Base-by-base conservation (phyloP, 116 monocot genomes). In the Papilionanthe hybrid region DNA sequence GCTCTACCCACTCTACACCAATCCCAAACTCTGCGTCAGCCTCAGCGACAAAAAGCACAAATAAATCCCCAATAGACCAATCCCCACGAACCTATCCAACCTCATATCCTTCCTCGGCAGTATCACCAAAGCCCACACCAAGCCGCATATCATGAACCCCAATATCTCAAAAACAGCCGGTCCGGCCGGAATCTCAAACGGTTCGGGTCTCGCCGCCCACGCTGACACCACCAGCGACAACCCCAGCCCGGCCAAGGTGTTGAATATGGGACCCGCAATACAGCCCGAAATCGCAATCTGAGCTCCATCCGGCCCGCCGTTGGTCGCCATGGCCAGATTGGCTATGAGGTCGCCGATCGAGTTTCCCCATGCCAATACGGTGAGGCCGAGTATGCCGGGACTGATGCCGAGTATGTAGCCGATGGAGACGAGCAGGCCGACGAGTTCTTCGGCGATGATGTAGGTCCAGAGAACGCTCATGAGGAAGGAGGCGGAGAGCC, bases 381-480 rank as follows among this genome's bases (percentile, higher is more conserved):
- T 89, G 18, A 86, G 72, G 58, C 86, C 89, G 18, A 89, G 79
- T 9, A 89, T 57, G 2, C 81, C 71, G 1, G 86, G 82, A 73
- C 55, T 79, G 29, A 89, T 83, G 47, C 89, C 89, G 42, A 86
- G 68, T 19, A 86, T 68, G 32, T 79, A 43, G 5, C 86, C 89
- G 22, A 86, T 11, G 9, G 89, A 83, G 13, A 89, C 86, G 67
- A 89, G 56, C 18, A 89, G 77, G 12, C 81, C 79, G 7, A 89
- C 89, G 50, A 89, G 79, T 79, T 89, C 89, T 50, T 79, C 68
- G 10, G 89, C 89, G 11, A 78, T 79, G 28, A 89, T 79, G 84
- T 89, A 89, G 3, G 89, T 80, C 89, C 89, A 89, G 22, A 84
- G 68, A 41, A 89, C 82, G 55, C 86, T 86, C 89, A 89, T 89